Base-by-base conservation (phyloP, 257 asterid species). In the Hygrophila difformis region DNA sequence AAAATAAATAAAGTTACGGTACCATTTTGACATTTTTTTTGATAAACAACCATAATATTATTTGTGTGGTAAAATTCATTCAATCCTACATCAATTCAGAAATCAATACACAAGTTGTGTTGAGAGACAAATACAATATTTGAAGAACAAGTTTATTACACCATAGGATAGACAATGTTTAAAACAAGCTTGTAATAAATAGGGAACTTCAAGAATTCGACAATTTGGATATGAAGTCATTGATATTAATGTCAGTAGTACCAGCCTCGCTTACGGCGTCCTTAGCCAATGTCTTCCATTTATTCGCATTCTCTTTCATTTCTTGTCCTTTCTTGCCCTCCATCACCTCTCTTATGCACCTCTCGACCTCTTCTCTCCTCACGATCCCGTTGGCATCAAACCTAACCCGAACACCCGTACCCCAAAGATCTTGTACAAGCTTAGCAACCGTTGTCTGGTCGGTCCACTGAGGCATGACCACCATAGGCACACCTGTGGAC, bases 391-490 rank as follows among this genome's bases (percentile, higher is more conserved):
- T 15, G 21, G 44, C 68, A 10, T 59, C 64, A 8, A 44, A 71
- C 53, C 56, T 50, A 39, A 70, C 83, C 57, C 93, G 64, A 8
- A 74, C 37, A 3, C 96, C 96, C 0, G 66, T 59, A 4, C 57
- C 28, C 93, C 93, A 82, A 15, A 77, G 74, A 47, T 82, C 94
- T 38, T 74, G 74, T 39, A 87, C 65, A 7, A 82, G 46, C 60
- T 79, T 87, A 0, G 96, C 86, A 39, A 73, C 72, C 10, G 70
- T 82, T 0, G 93, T 51, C 42, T 87, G 96, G 54, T 87, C 94
- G 1, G 84, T 77, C 94, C 94, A 87, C 12, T 72, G 80, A 0
- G 96, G 96, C 84, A 82, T 73, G 4, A 62, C 81, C 39, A 87
- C 87, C 87, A 79, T 72, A 2, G 94, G 89, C 64, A 82, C 77